phyloP scores from a whole-genome alignment of 139 green algal genomes.

The Axilococcus clingmanii region DNA sequence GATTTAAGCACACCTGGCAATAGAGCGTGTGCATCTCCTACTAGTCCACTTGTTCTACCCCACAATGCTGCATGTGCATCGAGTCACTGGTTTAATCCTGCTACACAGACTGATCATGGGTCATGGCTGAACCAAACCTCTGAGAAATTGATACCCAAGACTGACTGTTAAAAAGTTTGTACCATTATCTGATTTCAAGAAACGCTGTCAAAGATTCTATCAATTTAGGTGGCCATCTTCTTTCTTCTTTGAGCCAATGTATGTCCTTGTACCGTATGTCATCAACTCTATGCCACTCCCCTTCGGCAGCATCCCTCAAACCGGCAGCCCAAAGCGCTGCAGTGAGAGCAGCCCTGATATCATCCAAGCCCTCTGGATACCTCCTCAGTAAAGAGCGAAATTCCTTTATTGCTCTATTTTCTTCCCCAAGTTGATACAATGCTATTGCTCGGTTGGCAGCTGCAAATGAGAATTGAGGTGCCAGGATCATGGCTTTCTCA shows the following conservation, averaged over 20 bases:
- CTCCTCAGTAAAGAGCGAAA: slow-evolving; percentile 68
- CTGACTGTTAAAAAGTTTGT: neutral
- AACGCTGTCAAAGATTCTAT: slow-evolving; percentile 44
- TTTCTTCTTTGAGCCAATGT: slow-evolving; percentile 46
- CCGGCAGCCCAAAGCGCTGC: slow-evolving; percentile 68
- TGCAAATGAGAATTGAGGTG: slow-evolving; percentile 74
- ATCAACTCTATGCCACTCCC: slow-evolving; percentile 14
- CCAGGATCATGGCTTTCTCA: slow-evolving; percentile 37
- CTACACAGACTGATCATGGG: too few species aligned
- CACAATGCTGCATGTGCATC: neutral
- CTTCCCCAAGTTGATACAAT: slow-evolving; percentile 55
- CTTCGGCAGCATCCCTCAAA: slow-evolving; percentile 64
- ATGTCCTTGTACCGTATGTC: slow-evolving; percentile 47
- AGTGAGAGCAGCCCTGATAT: slow-evolving; percentile 72
- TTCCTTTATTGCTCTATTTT: slow-evolving; percentile 41
- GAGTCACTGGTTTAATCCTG: neutral
- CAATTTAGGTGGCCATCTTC: slow-evolving; percentile 67
- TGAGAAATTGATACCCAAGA: too few species aligned
- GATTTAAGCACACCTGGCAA: too few species aligned
- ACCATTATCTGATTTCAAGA: slow-evolving; percentile 51
- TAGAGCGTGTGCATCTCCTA: too few species aligned
- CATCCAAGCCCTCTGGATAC: slow-evolving; percentile 70
- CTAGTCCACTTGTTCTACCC: too few species aligned
- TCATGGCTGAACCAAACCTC: neutral
- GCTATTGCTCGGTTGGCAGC: slow-evolving; percentile 63